Evolutionary conservation across 495 filamentous ascomycete species (phyloP).

Genomic region (Talaromyces stipitatus): DNA sequence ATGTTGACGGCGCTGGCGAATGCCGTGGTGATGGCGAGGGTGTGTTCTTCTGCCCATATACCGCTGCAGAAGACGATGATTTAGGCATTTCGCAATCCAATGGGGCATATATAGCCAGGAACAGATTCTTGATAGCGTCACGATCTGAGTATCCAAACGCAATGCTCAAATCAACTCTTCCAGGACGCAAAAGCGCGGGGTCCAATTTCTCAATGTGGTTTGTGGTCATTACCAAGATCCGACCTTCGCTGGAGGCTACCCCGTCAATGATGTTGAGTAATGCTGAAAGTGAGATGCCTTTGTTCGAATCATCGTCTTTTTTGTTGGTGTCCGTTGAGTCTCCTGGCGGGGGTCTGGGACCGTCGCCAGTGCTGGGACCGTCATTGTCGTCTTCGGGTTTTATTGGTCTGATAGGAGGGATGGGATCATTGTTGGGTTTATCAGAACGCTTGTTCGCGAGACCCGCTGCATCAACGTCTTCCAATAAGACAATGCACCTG

Average conservation of each 20-base stretch:
- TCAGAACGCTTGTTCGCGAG: conserved; percentile 48
- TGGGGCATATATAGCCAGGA: conserved; percentile 62
- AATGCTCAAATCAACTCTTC: conserved; percentile 69
- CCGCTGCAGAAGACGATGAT: neutral
- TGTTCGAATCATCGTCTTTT: conserved; percentile 12
- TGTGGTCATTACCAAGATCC: conserved; percentile 79
- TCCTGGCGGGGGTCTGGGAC: neutral
- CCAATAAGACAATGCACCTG: conserved; percentile 39
- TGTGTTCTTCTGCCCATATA: neutral
- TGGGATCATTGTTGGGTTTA: neutral
- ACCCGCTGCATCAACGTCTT: conserved; percentile 41
- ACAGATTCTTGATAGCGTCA: conserved; percentile 58
- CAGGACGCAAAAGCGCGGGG: conserved; percentile 65
- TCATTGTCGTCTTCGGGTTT: neutral
- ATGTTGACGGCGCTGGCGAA: neutral
- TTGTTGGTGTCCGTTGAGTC: neutral
- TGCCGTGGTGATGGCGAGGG: neutral
- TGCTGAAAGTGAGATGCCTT: conserved; percentile 56
- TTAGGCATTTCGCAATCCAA: conserved; percentile 18
- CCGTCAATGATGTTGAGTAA: conserved; percentile 77
- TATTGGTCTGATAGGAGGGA: neutral
- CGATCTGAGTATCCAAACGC: conserved; percentile 58
- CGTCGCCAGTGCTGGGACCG: neutral
- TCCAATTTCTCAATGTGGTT: conserved; percentile 74
- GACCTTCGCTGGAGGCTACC: conserved; percentile 68